Base-by-base conservation (phyloP, 1,284 basidiomycete genomes). In the Coriolopsis trogii region DNA sequence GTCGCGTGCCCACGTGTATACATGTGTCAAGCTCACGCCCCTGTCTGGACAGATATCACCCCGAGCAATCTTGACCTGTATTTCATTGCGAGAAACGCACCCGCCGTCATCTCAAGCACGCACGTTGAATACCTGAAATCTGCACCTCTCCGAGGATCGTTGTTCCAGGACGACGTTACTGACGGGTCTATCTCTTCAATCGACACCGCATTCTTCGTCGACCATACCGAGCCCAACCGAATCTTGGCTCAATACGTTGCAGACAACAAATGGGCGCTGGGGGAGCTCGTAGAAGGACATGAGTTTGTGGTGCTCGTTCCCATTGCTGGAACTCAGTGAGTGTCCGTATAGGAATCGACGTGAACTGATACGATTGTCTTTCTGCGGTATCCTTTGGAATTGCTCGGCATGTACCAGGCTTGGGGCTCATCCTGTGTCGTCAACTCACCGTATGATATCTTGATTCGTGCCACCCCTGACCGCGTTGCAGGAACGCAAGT, bases 181-280 rank as follows among this genome's bases (percentile, higher is more conserved):
- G 51, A 45, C 8, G 53, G 50, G 6, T 37, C 47, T 4, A 40
- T 56, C 28, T 51, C 54, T n/a, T 29, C 41, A 4, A 51, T 42
- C 4, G 18, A 55, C 33, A 59, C 60, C 4, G 18, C 46, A 3
- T 61, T 57, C 41, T 54, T 37, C 30, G 47, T 61, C 9, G 57
- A 57, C 23, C 60, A 61, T 42, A n/a, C 20, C 3, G 60, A 57
- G 46, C 57, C 60, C 8, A 25, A 48, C 13, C 38, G 12, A 13
- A 46, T 49, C 7, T 48, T 61, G 3, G 40, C 34, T 15, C 28
- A 38, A 8, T 59, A 61, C 43, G 5, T 41, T 3, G 30, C 30
- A 12, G 9, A 28, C n/a, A 37, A 41, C 3, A 43, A 34, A 15
- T 59, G 60, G 60, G n/a, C 43, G 3, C 49, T 59, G n/a, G 52